Base-by-base conservation (phyloP, 1,284 basidiomycete genomes). In the Ustilago curta region DNA sequence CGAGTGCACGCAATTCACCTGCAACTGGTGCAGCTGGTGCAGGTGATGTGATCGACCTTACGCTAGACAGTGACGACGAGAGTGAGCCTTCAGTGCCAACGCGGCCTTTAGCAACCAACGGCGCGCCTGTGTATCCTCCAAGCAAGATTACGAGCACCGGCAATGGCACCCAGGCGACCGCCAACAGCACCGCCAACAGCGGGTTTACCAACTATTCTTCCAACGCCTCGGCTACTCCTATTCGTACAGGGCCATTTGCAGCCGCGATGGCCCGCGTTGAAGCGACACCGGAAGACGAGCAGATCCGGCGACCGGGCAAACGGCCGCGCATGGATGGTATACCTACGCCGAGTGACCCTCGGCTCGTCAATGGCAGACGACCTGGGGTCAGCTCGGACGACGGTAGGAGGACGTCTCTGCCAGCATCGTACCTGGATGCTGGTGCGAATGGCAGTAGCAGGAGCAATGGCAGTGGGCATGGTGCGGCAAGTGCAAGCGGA, bases 11-110 rank as follows among this genome's bases (percentile, higher is more conserved):
- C 21, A 45, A 57, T 9, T 62, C 67, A 12, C 72, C 72, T n/a
- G 56, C 47, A 0, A 37, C 23, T 7, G 60, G 44, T 23, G 43
- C 60, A 16, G 56, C 23, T 7, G 60, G 44, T 23, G 43, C 60
- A 16, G 56, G 48, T 23, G 69, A 68, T 6, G 69, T 76, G 37
- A 76, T 76, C 32, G 73, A 76, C 32, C 44, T 76, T 48, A 76
- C 73, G n/a, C 50, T 76, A 27, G 72, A 75, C 50, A 75, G 72
- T 37, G 72, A 75, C 48, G 67, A 75, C 23, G 71, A 74, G 8
- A 50, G 48, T 39, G 63, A 64, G 59, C 62, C 63, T 3, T 54
- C 59, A 21, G 63, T 70, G 12, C 53, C 72, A 4, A 48, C 49
- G 8, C 66, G 67, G 1, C 51, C 67, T 11, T 47, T 42, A 7